Conservation (phyloP, 805 yeast species). For the Candida corydali region DNA sequence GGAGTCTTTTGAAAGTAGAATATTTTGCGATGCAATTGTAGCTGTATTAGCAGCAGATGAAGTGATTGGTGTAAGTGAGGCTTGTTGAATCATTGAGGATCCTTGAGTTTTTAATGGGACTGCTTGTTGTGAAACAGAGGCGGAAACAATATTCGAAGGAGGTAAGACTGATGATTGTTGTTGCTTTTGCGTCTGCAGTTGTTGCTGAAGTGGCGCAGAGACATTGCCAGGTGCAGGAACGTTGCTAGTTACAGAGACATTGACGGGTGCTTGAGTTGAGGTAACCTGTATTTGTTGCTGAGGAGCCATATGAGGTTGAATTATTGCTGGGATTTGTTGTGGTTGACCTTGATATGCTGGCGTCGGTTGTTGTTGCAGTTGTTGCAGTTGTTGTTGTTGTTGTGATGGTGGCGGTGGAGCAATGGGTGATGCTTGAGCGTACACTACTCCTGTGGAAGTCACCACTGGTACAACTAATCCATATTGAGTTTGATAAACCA, state of each 20-base stretch:
- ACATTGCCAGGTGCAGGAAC: too few relatives aligned
- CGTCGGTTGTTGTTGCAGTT: constrained; percentile 4
- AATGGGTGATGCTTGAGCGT: constrained; percentile 11
- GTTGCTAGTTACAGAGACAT: too few relatives aligned
- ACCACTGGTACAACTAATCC: constrained; percentile 24
- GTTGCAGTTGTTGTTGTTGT: constrained; percentile 10
- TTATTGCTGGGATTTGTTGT: constrained; percentile 4
- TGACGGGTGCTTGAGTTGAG: too few relatives aligned
- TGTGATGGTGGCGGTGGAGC: constrained; percentile 5
- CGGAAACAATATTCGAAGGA: constrained; percentile 9
- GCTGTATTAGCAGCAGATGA: constrained; percentile 9
- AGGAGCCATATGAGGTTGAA: constrained; percentile 5
- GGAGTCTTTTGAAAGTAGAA: constrained; percentile 1
- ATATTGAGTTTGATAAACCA: constrained; percentile 22
- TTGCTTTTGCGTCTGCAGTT: constrained; percentile 5
- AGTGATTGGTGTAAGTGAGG: constrained; percentile 8
- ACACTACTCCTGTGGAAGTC: constrained; percentile 13
- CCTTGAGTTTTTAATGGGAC: constrained; percentile 1
- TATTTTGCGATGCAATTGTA: constrained; percentile 8
- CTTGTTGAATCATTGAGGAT: constrained; percentile 7
- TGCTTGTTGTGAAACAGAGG: not conserved
- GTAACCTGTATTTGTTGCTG: too few relatives aligned
- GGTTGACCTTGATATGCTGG: constrained; percentile 1
- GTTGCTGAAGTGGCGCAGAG: constrained; percentile 3
- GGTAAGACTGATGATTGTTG: constrained; percentile 17